Percentiles rank a stretch among this genome's conserved stretches.
Conservation (phyloP, 192 early-diverging fungal genomes). For the Coemansia sp. region DNA sequence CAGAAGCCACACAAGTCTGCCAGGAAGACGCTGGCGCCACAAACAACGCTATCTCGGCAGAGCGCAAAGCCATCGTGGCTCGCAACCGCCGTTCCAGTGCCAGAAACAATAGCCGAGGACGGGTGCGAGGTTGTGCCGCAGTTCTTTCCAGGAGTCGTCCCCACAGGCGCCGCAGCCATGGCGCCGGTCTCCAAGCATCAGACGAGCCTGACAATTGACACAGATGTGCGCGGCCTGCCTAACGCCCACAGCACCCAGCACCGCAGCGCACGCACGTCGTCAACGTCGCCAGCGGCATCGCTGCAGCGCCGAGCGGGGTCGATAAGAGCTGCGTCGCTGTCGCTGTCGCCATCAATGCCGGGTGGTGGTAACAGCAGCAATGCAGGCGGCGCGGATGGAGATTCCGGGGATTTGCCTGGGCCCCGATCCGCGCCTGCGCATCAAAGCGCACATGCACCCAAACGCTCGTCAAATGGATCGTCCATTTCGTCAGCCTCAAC, state of each 20-base stretch:
- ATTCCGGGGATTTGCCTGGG: constrained; percentile 6
- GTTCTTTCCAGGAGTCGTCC: constrained; percentile 38
- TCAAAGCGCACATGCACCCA: constrained; percentile 15
- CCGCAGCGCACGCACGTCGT: background rate
- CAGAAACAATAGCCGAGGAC: constrained; percentile 31
- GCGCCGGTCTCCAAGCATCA: background rate
- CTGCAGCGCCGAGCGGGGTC: constrained; percentile 37
- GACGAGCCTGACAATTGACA: background rate
- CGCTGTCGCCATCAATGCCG: no score
- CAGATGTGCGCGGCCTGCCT: background rate
- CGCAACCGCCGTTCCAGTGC: constrained; percentile 2
- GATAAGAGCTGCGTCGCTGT: constrained; percentile 12
- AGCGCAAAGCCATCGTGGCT: background rate
- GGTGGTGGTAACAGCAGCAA: background rate
- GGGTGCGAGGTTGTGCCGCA: constrained; percentile 44
- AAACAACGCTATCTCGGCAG: background rate
- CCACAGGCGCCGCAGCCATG: background rate
- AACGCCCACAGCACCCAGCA: background rate
- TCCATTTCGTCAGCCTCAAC: constrained; percentile 25
- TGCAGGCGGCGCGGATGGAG: background rate
- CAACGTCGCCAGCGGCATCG: background rate
- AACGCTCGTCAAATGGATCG: constrained; percentile 35
- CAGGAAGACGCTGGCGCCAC: background rate
- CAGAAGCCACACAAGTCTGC: constrained; percentile 11
- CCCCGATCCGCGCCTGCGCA: constrained; percentile 19